Evolutionary conservation across 352 stramenopile species (phyloP), one percentile per base, ranked within the genome.

Genomic region (Globisporangium sylvaticum): DNA sequence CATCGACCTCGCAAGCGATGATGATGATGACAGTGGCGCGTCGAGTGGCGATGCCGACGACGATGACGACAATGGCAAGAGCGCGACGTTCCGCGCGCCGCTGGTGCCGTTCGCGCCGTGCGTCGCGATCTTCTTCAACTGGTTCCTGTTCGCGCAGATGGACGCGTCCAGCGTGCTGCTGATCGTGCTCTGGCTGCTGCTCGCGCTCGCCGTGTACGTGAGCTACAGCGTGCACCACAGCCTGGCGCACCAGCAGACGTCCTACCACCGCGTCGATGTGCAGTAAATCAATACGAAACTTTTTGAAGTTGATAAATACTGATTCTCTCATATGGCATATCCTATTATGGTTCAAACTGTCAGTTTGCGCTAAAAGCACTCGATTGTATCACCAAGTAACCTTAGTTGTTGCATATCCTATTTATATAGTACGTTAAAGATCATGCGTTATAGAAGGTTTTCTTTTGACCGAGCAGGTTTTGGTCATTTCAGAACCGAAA

Each of bases 61-160:
- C 7, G 22, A 58, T 9, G 64, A 50, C 14, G 25, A 64, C 31
- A 31, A 54, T 9, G 32, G 29, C 25, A 27, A n/a, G 24, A 61
- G 18, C 1, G 37, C 64, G 29, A 80, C 69, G 48, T 95, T 93
- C 55, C 77, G 79, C 59, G 83, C 87, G 37, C 87, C 87, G 39
- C 66, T 90, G 39, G 87, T 94, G 42, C 87, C 87, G 31, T 94
- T 91, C 48, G 63, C 84, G 22, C 87, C 85, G n/a, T 92, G 83
- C 42, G 39, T 95, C 1, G 85, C 87, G 4, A 93, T 95, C 66
- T 93, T 92, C 62, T 91, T 95, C 75, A 95, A 95, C 74, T 95
- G 88, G 88, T 92, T 93, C 52, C 66, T 95, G 27, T 91, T 94
- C 53, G 81, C 83, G 25, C 88, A 95, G 73, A 92, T 93, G 81